These are phyloP conservation scores for Diplodia sapinea DNA, from an alignment of 2,329 filamentous ascomycete species.

Conservation along the genomic window DNA sequence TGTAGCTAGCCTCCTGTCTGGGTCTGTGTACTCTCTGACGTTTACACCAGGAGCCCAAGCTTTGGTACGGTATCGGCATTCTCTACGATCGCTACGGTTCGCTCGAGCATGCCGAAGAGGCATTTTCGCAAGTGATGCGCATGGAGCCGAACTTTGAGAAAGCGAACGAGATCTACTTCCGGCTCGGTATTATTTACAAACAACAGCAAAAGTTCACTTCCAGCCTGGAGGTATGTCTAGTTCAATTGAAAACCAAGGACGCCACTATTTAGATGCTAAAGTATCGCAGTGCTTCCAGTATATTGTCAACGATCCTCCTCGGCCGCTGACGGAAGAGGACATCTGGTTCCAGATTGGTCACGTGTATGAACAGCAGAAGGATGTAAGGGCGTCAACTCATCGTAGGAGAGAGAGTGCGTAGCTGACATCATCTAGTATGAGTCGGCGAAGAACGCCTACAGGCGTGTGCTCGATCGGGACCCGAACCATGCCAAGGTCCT, in stretches of 20 bases:
- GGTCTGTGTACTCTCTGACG: neutral
- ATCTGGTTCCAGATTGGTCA: slow-evolving; percentile 99
- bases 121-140: slow-evolving; percentile 97
- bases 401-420: neutral
- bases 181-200: slow-evolving; percentile 99
- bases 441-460: slow-evolving; percentile 88
- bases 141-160: slow-evolving; percentile 99
- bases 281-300: slow-evolving; percentile 89
- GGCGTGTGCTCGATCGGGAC: slow-evolving; percentile 89
- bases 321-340: slow-evolving; percentile 92
- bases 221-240: slow-evolving; percentile 76
- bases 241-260: neutral
- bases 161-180: slow-evolving; percentile 98
- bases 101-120: slow-evolving; percentile 95
- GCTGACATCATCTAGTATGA: slow-evolving; percentile 72
- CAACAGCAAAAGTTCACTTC: slow-evolving; percentile 93
- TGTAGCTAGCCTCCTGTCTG: neutral
- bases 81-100: slow-evolving; percentile 96
- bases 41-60: slow-evolving; percentile 76
- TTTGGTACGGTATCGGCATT: slow-evolving; percentile 99
- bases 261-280: neutral
- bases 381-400: slow-evolving; percentile 68
- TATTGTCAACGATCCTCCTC: slow-evolving; percentile 90
- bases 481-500: slow-evolving; percentile 97
- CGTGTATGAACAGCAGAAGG: slow-evolving; percentile 98